Base-by-base conservation (phyloP, 2,329 filamentous ascomycete species). In the Mariannaea sp. region DNA sequence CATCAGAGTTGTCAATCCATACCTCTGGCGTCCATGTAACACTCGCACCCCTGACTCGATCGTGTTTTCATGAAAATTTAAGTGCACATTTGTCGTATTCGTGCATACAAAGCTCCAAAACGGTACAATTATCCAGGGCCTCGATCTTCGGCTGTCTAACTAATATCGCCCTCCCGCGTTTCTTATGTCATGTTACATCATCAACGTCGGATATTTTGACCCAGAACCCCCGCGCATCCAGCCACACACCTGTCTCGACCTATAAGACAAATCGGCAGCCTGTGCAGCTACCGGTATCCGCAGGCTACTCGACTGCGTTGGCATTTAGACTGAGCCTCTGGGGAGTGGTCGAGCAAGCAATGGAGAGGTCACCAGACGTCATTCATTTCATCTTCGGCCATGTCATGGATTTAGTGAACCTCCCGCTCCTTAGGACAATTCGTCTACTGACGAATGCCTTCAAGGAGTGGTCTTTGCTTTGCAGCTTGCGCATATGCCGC, bases 291-390 rank as follows among this genome's bases (percentile, higher is more conserved):
- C 26, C 26, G 26, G 26, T 46, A 5, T 48, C 38, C n/a, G 66
- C 53, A 16, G 71, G 64, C 62, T 64, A 69, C 47, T 67, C 71
- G 53, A 71, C 57, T 7, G 68, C 70, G 49, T 71, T 71, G 32
- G 69, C 68, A 4, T 64, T 68, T 6, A 69, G 26, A 12, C n/a
- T 68, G 65, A 43, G 68, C 62, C 55, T 71, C 69, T 10, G 57
- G 55, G 3, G 71, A 47, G 38, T 68, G 60, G n/a, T 70, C 65
- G 4, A 71, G 68, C n/a, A n/a, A n/a, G n/a, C n/a, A 2, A 71
- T 64, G 53, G 71, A 69, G 30, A 71, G 62, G 47, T 71, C 69
- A 12, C 69, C 69, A 56, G 65, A 69, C 2, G 69, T 71, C 22
- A 57, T 58, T 44, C 71, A 71, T 55, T 71, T 32, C 55, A 1